Evolutionary conservation across 2,329 filamentous ascomycete species (phyloP).

Genomic region (Colletotrichum sidae): DNA sequence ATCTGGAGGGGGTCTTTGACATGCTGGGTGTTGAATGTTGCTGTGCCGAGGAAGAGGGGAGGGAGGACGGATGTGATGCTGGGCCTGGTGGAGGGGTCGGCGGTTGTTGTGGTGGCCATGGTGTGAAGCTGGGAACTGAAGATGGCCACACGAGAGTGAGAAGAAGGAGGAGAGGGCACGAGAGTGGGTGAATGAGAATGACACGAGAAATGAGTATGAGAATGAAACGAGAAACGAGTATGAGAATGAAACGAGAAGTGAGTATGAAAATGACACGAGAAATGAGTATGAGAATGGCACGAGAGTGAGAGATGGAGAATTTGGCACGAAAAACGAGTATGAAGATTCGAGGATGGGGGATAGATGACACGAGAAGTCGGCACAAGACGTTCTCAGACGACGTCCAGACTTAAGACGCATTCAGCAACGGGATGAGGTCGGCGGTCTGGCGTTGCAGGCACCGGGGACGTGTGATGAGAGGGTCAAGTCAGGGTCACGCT

Average conservation of each 20-base stretch:
- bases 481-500: slow-evolving; percentile 2
- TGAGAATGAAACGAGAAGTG: too few species aligned
- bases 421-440: background rate
- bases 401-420: slow-evolving; percentile 1
- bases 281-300: too few species aligned
- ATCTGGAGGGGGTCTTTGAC: slow-evolving; percentile 54
- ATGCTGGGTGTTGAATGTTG: slow-evolving; percentile 89
- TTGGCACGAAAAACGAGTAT: background rate
- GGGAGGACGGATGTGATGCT: slow-evolving; percentile 66
- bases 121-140: background rate
- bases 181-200: too few species aligned
- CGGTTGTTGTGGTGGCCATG: slow-evolving; percentile 29
- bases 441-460: background rate
- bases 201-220: too few species aligned
- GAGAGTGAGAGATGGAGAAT: background rate
- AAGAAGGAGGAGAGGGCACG: too few species aligned
- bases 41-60: slow-evolving; percentile 87
- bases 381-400: background rate
- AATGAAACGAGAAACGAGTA: too few species aligned
- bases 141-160: too few species aligned
- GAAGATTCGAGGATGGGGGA: background rate
- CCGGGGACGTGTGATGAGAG: slow-evolving; percentile 19
- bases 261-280: too few species aligned
- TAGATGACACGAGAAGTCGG: background rate
- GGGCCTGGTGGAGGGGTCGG: slow-evolving; percentile 17